These are phyloP conservation scores for Silybum marianum DNA, from an alignment of 129 eudicot species.

Conservation along the genomic window DNA sequence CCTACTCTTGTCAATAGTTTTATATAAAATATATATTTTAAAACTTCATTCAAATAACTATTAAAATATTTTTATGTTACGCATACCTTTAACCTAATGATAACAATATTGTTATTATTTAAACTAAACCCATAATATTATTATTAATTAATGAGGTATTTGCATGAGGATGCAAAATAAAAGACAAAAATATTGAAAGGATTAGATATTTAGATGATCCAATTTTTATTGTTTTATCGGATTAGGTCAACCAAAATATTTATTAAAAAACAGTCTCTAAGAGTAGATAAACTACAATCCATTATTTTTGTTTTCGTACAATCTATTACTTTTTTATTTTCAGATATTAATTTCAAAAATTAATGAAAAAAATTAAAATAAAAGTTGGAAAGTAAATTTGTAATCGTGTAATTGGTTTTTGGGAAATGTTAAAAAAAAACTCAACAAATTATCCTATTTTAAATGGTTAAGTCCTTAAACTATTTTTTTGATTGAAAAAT, in stretches of 20 bases:
- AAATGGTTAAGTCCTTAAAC: too few relatives aligned
- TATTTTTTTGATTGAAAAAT: too few relatives aligned
- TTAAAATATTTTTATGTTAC: too few relatives aligned
- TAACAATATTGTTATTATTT: background rate
- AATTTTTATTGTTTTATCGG: slow-evolving; percentile 5
- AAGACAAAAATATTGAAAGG: background rate
- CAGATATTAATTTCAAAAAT: background rate
- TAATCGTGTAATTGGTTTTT: background rate
- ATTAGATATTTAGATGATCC: slow-evolving; percentile 31
- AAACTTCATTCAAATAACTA: background rate
- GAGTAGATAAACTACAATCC: slow-evolving; percentile 20
- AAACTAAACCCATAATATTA: background rate
- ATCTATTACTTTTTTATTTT: background rate
- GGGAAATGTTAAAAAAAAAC: too few relatives aligned
- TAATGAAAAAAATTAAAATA: background rate
- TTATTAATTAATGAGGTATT: background rate
- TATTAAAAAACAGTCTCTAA: background rate
- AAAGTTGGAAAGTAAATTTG: background rate
- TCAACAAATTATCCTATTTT: too few relatives aligned
- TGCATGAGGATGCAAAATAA: slow-evolving; percentile 4
- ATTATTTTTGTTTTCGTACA: background rate
- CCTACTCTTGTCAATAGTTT: too few relatives aligned
- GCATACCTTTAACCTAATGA: background rate
- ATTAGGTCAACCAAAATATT: slow-evolving; percentile 31
- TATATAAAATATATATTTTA: too few relatives aligned